Conservation (phyloP, 2,329 filamentous ascomycete species). For the Microascus cirrosus region DNA sequence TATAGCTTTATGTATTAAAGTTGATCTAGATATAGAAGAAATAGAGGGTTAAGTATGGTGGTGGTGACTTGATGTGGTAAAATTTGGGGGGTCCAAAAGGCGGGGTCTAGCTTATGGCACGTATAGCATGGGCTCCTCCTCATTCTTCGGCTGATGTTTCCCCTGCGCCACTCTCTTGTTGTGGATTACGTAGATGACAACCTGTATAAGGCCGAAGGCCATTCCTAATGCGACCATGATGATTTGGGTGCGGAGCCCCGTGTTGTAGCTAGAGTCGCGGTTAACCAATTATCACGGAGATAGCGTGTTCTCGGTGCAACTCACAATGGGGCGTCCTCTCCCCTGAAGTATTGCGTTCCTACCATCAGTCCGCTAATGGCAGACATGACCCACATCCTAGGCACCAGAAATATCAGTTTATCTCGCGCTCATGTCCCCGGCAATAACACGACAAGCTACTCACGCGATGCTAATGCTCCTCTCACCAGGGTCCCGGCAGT, state of each 20-base stretch:
- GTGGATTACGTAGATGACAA: conserved; percentile 23
- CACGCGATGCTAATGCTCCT: conserved; percentile 37
- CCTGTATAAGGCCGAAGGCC: conserved; percentile 24
- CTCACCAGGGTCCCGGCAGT: conserved; percentile 32
- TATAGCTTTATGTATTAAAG: too few relatives aligned
- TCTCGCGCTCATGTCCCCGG: not conserved
- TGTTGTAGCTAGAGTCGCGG: conserved; percentile 22
- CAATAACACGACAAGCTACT: conserved; percentile 8
- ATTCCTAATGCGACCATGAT: conserved; percentile 29
- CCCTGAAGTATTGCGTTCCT: conserved; percentile 36
- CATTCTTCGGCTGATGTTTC: conserved; percentile 9
- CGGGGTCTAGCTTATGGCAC: conserved; percentile 6
- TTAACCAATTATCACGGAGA: not conserved
- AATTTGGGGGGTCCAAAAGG: too few relatives aligned
- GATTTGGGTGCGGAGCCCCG: conserved; percentile 31
- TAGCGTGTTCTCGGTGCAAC: conserved; percentile 6
- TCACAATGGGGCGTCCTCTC: conserved; percentile 26
- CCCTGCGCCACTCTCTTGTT: conserved; percentile 18
- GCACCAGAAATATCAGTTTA: not conserved
- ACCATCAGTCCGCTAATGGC: conserved; percentile 38
- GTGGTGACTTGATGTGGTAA: too few relatives aligned
- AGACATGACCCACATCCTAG: conserved; percentile 34
- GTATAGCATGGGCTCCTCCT: conserved; percentile 9
- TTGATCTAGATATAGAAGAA: too few relatives aligned
- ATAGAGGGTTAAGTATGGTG: too few relatives aligned